phyloP scores from a whole-genome alignment of 768 basidiomycete genomes.

The Suillus plorans region DNA sequence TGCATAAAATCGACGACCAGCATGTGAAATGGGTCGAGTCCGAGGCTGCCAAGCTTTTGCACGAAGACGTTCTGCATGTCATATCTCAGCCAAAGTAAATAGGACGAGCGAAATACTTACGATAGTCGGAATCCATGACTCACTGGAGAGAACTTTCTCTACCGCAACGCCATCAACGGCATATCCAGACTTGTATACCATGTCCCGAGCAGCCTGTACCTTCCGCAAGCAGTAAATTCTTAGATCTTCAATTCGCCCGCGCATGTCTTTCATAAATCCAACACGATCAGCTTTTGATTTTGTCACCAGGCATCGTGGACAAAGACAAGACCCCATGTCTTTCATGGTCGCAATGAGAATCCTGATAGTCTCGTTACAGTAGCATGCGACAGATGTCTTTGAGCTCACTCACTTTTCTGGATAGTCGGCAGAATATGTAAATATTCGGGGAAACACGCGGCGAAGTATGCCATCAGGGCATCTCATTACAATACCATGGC shows the following conservation, averaged over 20 bases:
- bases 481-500: slow-evolving; percentile 14
- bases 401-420: slow-evolving; percentile 17
- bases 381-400: too few species aligned
- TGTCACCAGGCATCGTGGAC: slow-evolving; percentile 26
- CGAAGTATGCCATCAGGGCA: slow-evolving; percentile 15
- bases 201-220: background rate
- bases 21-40: slow-evolving; percentile 23
- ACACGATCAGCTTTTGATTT: slow-evolving; percentile 16
- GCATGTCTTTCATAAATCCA: slow-evolving; percentile 4
- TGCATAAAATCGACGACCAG: slow-evolving; percentile 37
- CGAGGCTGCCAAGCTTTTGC: slow-evolving; percentile 9
- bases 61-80: slow-evolving; percentile 35
- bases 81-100: too few species aligned
- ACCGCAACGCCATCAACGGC: background rate
- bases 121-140: background rate
- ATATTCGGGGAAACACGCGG: slow-evolving; percentile 18
- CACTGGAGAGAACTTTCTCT: background rate
- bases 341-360: slow-evolving; percentile 26
- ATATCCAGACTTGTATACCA: background rate
- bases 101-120: background rate
- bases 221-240: too few species aligned
- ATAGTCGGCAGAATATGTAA: slow-evolving; percentile 18
- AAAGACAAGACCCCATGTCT: slow-evolving; percentile 30
- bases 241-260: too few species aligned
- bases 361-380: slow-evolving; percentile 3